Percentiles rank a stretch among this genome's conserved stretches.
Evolutionary conservation across 1,284 basidiomycete genomes (phyloP).

Genomic region (Sporisorium graminicola): DNA sequence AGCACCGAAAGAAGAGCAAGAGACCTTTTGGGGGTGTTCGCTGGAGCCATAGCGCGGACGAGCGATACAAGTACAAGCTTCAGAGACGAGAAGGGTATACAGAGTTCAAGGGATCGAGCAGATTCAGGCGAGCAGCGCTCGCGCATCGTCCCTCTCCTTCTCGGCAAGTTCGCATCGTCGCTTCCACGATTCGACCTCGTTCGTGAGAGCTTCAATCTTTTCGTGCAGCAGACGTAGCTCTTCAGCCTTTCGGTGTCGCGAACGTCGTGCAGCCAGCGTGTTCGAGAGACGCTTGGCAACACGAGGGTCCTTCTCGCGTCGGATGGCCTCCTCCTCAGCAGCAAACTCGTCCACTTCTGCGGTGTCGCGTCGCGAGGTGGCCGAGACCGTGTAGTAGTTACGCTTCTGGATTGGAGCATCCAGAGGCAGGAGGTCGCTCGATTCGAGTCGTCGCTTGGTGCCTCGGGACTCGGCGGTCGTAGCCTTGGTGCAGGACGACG

Average conservation of each 20-base stretch:
- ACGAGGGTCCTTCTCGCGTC: constrained; percentile 59
- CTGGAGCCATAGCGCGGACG: background rate
- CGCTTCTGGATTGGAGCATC: constrained; percentile 68
- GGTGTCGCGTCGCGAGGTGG: constrained; percentile 63
- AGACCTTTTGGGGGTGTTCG: constrained; percentile 26
- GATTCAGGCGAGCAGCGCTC: constrained; percentile 14
- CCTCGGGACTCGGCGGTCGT: constrained; percentile 35
- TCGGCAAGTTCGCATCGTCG: constrained; percentile 62
- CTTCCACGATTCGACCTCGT: constrained; percentile 65
- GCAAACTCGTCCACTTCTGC: constrained; percentile 42
- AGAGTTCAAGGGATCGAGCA: background rate
- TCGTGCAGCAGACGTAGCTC: constrained; percentile 63
- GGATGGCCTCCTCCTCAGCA: constrained; percentile 50
- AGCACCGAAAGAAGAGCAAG: constrained; percentile 1
- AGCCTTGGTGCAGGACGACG: constrained; percentile 31
- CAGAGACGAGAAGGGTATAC: constrained; percentile 19
- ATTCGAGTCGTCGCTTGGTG: constrained; percentile 60
- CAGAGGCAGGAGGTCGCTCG: constrained; percentile 64
- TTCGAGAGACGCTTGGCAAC: constrained; percentile 68
- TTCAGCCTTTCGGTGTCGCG: constrained; percentile 67
- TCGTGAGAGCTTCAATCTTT: constrained; percentile 57
- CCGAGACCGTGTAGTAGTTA: constrained; percentile 64
- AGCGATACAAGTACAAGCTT: constrained; percentile 14
- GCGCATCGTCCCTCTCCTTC: constrained; percentile 58
- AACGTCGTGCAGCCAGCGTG: constrained; percentile 67